phyloP scores from a whole-genome alignment of 306 rosid genomes.

The Pyrus bretschneideri region DNA sequence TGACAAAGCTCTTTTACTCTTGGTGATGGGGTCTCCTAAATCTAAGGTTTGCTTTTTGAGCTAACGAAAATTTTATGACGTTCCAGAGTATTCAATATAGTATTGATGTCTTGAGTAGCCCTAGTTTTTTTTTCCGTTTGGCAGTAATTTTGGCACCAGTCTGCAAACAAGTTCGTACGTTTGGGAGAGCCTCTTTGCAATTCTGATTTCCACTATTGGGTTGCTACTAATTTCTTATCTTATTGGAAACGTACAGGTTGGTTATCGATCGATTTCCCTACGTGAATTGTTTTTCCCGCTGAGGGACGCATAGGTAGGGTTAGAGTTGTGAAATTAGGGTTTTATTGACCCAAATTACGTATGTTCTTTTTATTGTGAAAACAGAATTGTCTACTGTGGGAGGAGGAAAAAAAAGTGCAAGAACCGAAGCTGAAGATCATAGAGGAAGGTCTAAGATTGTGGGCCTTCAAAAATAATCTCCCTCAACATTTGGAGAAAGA shows the following conservation, averaged over 20 bases:
- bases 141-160: slow-evolving; percentile 9
- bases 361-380: not conserved
- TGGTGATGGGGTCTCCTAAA: slow-evolving; percentile 7
- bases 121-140: not conserved
- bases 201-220: not conserved
- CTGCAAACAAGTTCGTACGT: not conserved
- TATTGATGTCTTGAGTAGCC: too few relatives aligned
- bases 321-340: too few relatives aligned
- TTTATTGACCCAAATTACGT: too few relatives aligned
- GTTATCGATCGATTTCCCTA: not conserved
- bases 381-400: not conserved
- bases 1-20: not conserved
- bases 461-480: not conserved
- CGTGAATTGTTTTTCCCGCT: not conserved
- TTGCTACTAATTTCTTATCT: slow-evolving; percentile 11
- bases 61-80: not conserved
- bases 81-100: too few relatives aligned
- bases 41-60: not conserved
- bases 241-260: slow-evolving; percentile 19
- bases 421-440: not conserved
- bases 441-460: not conserved
- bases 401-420: too few relatives aligned
- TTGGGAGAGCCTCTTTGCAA: not conserved
- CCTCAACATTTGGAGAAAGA: not conserved
- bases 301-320: too few relatives aligned